These are phyloP conservation scores for Tilletia walkeri DNA, from an alignment of 1,284 basidiomycete species.

Conservation along the genomic window DNA sequence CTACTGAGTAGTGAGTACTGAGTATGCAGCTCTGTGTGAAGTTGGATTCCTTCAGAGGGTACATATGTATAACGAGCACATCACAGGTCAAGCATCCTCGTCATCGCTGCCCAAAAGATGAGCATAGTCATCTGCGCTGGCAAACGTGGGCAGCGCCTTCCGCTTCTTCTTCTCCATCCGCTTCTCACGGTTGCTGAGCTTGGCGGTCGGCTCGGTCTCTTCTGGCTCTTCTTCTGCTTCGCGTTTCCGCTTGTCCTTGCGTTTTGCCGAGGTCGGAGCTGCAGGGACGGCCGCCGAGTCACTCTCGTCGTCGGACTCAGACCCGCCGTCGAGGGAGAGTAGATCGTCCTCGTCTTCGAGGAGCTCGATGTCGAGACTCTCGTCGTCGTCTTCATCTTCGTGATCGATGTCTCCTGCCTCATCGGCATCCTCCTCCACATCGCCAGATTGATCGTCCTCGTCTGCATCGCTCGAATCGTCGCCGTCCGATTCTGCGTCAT, in stretches of 20 bases:
- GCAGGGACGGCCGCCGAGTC: slow-evolving; percentile 17
- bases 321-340: slow-evolving; percentile 36
- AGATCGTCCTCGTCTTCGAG: slow-evolving; percentile 54
- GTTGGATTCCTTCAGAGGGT: too few relatives aligned
- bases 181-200: slow-evolving; percentile 54
- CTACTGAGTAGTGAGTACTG: too few relatives aligned
- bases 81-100: slow-evolving; percentile 51
- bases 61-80: too few relatives aligned
- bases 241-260: slow-evolving; percentile 14
- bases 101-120: slow-evolving; percentile 76
- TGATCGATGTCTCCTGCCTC: not conserved
- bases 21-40: too few relatives aligned
- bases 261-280: not conserved
- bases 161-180: slow-evolving; percentile 64
- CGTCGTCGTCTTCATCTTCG: slow-evolving; percentile 41
- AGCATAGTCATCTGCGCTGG: slow-evolving; percentile 91
- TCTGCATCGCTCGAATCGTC: not conserved
- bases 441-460: not conserved
- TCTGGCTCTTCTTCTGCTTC: slow-evolving; percentile 25
- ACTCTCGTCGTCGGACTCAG: slow-evolving; percentile 15
- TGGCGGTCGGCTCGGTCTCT: slow-evolving; percentile 36
- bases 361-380: slow-evolving; percentile 49
- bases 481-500: not conserved
- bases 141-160: slow-evolving; percentile 77
- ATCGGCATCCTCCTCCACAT: not conserved